phyloP scores from a whole-genome alignment of 768 basidiomycete species.

The Austroboletus eburneus region DNA sequence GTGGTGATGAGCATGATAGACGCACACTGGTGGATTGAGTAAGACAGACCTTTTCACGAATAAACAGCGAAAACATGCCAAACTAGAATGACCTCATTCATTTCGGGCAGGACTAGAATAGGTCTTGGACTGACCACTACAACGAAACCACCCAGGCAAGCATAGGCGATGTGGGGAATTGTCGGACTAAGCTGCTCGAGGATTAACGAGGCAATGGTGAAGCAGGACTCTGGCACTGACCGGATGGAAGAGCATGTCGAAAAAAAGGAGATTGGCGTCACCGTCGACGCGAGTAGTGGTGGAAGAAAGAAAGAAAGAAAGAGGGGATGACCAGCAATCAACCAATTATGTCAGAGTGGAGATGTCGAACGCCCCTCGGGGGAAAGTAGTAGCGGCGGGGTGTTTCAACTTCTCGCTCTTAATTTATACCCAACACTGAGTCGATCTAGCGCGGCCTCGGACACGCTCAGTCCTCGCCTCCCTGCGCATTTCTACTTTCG shows the following conservation, averaged over 20 bases:
- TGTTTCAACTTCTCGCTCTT: not conserved
- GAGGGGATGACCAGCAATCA: not conserved
- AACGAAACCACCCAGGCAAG: slow-evolving; percentile 76
- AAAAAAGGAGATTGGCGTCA: not conserved
- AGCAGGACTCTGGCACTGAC: slow-evolving; percentile 14
- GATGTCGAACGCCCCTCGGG: too few species aligned
- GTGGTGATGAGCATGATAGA: slow-evolving; percentile 5
- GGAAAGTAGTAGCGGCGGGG: not conserved
- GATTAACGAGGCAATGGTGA: slow-evolving; percentile 2
- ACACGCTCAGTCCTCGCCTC: slow-evolving; percentile 13
- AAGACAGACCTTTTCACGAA: slow-evolving; percentile 73
- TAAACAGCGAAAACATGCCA: slow-evolving; percentile 90
- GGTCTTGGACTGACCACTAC: slow-evolving; percentile 51
- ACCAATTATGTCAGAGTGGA: slow-evolving; percentile 17
- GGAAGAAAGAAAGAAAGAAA: not conserved
- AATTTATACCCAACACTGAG: slow-evolving; percentile 7
- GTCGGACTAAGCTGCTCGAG: slow-evolving; percentile 41
- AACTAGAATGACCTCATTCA: slow-evolving; percentile 46
- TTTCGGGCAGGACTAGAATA: not conserved
- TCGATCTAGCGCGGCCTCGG: too few species aligned
- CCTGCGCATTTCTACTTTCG: slow-evolving; percentile 11
- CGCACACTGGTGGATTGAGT: not conserved
- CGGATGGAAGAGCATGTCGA: slow-evolving; percentile 46
- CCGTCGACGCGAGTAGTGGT: slow-evolving; percentile 2
- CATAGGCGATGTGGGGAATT: slow-evolving; percentile 72